Evolutionary conservation across 2,329 filamentous ascomycete genomes (phyloP).

Genomic region (Clarireedia sp.): DNA sequence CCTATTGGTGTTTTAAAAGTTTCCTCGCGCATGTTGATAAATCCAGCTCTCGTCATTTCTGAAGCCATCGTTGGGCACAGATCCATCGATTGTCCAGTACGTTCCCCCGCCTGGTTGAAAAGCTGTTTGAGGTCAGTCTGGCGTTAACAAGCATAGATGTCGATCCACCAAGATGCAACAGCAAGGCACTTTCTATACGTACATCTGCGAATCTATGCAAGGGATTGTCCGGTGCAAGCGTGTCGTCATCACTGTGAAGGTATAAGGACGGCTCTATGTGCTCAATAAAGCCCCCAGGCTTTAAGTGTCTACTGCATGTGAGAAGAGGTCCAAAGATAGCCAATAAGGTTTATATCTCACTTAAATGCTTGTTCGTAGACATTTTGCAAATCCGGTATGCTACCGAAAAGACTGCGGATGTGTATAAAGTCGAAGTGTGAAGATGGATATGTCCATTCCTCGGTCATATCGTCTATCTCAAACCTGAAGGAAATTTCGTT

Average conservation of each 20-base stretch:
- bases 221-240: constrained; percentile 33
- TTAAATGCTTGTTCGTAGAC: constrained; percentile 44
- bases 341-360: constrained; percentile 27
- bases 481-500: constrained; percentile 35
- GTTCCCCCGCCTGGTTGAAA: constrained; percentile 34
- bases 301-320: constrained; percentile 25
- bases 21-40: constrained; percentile 26
- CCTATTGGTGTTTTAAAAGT: constrained; percentile 28
- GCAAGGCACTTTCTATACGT: background rate
- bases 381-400: constrained; percentile 47
- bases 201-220: constrained; percentile 34
- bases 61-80: constrained; percentile 18
- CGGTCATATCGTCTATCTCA: constrained; percentile 53
- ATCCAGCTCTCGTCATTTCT: constrained; percentile 24
- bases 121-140: constrained; percentile 23
- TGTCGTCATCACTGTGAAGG: constrained; percentile 39
- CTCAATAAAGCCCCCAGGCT: constrained; percentile 33
- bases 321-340: too few relatives aligned
- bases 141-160: background rate
- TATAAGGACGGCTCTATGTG: constrained; percentile 24
- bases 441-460: constrained; percentile 32
- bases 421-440: constrained; percentile 55
- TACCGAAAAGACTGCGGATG: constrained; percentile 48
- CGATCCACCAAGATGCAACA: background rate
- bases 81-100: constrained; percentile 33